A percentile compares a stretch with the other conserved stretches of the same genome.
Evolutionary conservation across 805 yeast species (phyloP).

Genomic region (Pichia deserticola): DNA sequence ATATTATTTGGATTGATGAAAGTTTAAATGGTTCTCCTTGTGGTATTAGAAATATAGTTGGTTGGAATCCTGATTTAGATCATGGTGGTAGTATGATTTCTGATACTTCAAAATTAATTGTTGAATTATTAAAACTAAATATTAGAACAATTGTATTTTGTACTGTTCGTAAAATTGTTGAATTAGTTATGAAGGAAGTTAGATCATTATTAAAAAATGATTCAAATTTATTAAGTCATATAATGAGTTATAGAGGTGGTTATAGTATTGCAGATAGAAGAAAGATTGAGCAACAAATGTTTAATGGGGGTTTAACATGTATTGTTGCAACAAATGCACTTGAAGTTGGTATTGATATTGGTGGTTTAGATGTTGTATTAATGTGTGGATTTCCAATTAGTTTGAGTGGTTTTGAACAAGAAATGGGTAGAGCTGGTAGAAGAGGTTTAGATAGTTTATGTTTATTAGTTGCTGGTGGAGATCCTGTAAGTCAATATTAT

Average conservation of each 20-base stretch:
- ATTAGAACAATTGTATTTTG: conserved; percentile 87
- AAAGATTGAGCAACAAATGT: conserved; percentile 83
- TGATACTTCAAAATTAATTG: conserved; percentile 70
- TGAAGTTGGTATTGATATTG: conserved; percentile 93
- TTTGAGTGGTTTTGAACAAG: conserved; percentile 84
- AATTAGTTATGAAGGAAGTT: conserved; percentile 77
- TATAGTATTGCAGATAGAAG: conserved; percentile 83
- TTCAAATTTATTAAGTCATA: conserved; percentile 45
- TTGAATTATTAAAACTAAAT: conserved; percentile 53
- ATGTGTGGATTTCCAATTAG: conserved; percentile 91
- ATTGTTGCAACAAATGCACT: conserved; percentile 92
- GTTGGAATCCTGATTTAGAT: conserved; percentile 84
- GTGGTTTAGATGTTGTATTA: conserved; percentile 84
- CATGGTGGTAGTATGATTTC: conserved; percentile 52
- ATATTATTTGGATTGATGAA: conserved; percentile 49
- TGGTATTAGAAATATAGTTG: conserved; percentile 65
- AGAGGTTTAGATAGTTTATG: conserved; percentile 80
- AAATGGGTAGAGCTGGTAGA: conserved; percentile 96
- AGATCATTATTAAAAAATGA: conserved; percentile 44
- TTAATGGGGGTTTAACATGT: conserved; percentile 75
- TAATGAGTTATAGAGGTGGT: conserved; percentile 95
- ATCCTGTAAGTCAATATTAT: conserved; percentile 83
- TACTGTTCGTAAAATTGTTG: conserved; percentile 79
- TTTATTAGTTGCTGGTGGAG: conserved; percentile 70
- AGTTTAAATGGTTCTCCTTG: conserved; percentile 76